Evolutionary conservation across 768 basidiomycete genomes (phyloP).

Genomic region (Fomitopsis pulvina): DNA sequence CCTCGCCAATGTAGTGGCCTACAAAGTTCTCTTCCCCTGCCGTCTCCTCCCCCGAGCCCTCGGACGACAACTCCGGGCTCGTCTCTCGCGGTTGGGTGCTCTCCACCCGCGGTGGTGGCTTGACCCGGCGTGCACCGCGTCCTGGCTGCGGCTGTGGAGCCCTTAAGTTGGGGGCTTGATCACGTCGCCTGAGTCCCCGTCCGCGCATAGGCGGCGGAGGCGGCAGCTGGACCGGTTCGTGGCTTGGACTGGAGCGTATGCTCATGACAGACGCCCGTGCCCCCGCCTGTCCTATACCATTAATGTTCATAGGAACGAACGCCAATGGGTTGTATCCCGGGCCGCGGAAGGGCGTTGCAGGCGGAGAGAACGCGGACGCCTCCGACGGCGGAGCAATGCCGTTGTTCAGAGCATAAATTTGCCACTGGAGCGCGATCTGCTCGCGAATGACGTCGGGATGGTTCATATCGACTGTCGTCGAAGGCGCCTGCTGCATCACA

Average conservation of each 20-base stretch:
- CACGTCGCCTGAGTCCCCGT: conserved; percentile 39
- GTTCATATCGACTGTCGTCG: conserved; percentile 33
- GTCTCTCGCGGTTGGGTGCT: conserved; percentile 81
- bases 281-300: conserved; percentile 31
- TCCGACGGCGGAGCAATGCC: conserved; percentile 48
- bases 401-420: conserved; percentile 69
- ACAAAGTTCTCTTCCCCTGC: conserved; percentile 51
- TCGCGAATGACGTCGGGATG: conserved; percentile 51
- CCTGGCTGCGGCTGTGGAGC: conserved; percentile 13
- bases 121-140: conserved; percentile 28
- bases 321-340: conserved; percentile 67
- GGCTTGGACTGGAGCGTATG: conserved; percentile 65
- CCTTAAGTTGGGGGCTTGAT: conserved; percentile 31
- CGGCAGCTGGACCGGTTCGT: conserved; percentile 56
- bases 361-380: conserved; percentile 74
- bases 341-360: conserved; percentile 65
- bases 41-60: conserved; percentile 63
- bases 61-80: conserved; percentile 65
- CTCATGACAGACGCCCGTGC: conserved; percentile 37
- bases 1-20: conserved; percentile 13
- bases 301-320: conserved; percentile 38
- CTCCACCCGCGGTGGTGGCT: conserved; percentile 72
- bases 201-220: conserved; percentile 42
- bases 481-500: conserved; percentile 28
- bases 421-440: conserved; percentile 71